Evolutionary conservation across 352 stramenopile genomes (phyloP), one percentile per base, ranked within the genome.

Genomic region (Globisporangium barbulae): DNA sequence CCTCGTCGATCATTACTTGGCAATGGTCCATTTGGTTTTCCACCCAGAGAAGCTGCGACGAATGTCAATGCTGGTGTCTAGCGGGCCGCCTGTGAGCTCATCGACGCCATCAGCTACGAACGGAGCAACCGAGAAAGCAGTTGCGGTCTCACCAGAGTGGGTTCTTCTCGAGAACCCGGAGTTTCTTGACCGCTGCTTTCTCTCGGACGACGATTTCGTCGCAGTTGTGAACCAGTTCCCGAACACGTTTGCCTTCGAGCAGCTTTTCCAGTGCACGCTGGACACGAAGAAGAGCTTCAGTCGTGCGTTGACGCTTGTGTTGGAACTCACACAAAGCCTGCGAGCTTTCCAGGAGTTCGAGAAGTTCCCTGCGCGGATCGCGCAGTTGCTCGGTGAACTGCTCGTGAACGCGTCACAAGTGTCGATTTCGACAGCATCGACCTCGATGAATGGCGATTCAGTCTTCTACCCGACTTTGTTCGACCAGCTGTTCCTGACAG

Each of bases 21-120:
- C 85, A 5, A 93, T 96, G 85, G 41, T 93, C 59, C 87, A 96
- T 65, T 67, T 96, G 5, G 85, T 96, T 0, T 96, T 96, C 52
- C 85, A 96, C 60, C 87, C 87, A 5, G 80, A 93, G 44, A 91
- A 93, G 54, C 57, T 96, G n/a, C 70, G 85, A 31, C 65, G 75
- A 39, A 77, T 92, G 73, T 81, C 83, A 2, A 78, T 88, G 10
- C 55, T 94, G 35, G 83, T 94, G 9, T 92, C 85, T 1, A 91
- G 80, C 44, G 76, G 82, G 33, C 66, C 79, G 28, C 59, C 69
- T 0, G 76, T 71, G 56, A 73, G 67, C 5, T 30, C 19, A 8
- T 50, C 63, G 7, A 45, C 57, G 3, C 58, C 63, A 15, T 66
- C 66, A 15, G 55, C 65, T 22, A 62, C 56, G 15, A 85, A 83